Percentiles rank a stretch among this genome's conserved stretches.
Evolutionary conservation across 768 basidiomycete species (phyloP).

Genomic region (Rhodotorula diobovata): DNA sequence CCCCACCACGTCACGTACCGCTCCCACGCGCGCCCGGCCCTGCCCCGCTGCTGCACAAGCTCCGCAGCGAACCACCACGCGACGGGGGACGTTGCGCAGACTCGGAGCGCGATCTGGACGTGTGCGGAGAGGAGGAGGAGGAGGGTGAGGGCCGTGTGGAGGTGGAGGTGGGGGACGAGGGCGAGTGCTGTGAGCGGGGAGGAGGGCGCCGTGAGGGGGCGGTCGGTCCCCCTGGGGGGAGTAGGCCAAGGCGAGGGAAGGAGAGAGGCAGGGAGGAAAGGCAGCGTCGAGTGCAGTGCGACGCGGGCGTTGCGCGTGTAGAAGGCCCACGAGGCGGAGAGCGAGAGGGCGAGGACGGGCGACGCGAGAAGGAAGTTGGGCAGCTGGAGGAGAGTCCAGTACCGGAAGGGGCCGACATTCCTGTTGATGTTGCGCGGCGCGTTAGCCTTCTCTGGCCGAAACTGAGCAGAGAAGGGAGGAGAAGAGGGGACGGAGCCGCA

Average conservation of each 20-base stretch:
- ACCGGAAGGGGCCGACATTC: slow-evolving; percentile 75
- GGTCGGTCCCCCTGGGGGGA: neutral
- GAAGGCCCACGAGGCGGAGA: slow-evolving; percentile 50
- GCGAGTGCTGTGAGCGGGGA: slow-evolving; percentile 44
- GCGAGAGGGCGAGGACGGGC: slow-evolving; percentile 59
- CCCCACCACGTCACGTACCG: slow-evolving; percentile 77
- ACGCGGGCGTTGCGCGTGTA: slow-evolving; percentile 45
- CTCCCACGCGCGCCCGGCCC: slow-evolving; percentile 26
- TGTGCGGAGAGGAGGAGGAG: slow-evolving; percentile 74
- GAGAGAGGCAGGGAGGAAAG: neutral
- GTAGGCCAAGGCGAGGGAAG: neutral
- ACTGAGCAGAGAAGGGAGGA: neutral
- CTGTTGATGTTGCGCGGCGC: slow-evolving; percentile 33
- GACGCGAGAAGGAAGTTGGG: slow-evolving; percentile 81
- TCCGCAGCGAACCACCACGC: slow-evolving; percentile 78
- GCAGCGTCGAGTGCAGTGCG: slow-evolving; percentile 45
- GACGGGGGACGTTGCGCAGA: slow-evolving; percentile 69
- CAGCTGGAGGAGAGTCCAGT: slow-evolving; percentile 75
- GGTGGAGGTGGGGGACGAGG: slow-evolving; percentile 71
- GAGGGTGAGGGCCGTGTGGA: slow-evolving; percentile 56
- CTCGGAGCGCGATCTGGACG: slow-evolving; percentile 77
- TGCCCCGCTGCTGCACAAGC: slow-evolving; percentile 53
- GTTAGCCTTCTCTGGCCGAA: neutral
- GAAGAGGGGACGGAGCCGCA: slow-evolving; percentile 12
- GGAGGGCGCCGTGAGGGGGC: neutral